Conservation (phyloP, 345 rosid genomes). For the Eutrema heterophyllum region DNA sequence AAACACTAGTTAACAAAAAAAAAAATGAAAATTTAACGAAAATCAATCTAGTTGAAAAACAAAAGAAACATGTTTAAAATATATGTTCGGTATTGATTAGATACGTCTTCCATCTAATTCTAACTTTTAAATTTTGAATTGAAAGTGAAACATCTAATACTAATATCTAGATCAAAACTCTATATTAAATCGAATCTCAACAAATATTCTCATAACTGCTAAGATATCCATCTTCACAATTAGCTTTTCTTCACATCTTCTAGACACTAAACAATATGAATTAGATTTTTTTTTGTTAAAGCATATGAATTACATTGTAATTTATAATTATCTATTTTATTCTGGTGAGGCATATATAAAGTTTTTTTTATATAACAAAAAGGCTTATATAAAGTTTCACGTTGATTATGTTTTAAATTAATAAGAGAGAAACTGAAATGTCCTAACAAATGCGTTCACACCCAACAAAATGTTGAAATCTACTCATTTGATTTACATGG, state of each 20-base stretch:
- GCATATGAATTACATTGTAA: not conserved
- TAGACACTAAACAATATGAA: not conserved
- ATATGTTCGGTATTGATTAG: not conserved
- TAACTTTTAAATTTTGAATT: not conserved
- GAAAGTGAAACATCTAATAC: not conserved
- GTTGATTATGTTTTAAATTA: conserved; percentile 11
- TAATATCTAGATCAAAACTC: too few species aligned
- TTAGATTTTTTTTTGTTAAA: not conserved
- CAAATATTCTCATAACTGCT: too few species aligned
- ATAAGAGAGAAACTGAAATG: not conserved
- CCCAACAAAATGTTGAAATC: conserved; percentile 2
- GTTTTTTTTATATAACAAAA: too few species aligned
- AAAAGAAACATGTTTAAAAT: not conserved
- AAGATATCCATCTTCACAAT: not conserved
- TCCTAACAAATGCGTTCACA: conserved; percentile 17
- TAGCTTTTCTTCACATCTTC: not conserved
- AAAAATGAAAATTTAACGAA: not conserved
- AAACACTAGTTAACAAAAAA: not conserved
- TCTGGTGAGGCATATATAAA: not conserved
- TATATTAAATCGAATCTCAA: too few species aligned
- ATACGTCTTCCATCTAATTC: not conserved
- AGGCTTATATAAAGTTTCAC: conserved; percentile 14
- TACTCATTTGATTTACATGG: conserved; percentile 31
- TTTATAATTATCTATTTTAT: not conserved
- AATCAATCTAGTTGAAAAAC: not conserved